A percentile compares a stretch with the other conserved stretches of the same genome.
Evolutionary conservation across 1,284 basidiomycete species (phyloP).

Genomic region (Marasmius oreades): DNA sequence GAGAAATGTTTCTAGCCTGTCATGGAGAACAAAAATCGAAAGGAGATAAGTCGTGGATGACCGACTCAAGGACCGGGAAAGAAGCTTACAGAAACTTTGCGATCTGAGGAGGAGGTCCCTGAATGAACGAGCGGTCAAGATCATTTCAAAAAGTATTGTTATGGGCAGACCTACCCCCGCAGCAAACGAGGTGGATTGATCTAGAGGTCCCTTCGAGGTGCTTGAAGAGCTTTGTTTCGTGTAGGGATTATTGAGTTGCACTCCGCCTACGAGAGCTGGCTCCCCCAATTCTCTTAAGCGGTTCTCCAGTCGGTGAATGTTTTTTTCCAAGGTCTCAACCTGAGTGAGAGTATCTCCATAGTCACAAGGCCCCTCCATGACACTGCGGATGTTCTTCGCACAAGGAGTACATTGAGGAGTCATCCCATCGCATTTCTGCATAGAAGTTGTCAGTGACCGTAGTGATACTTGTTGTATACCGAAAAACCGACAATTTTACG

Average conservation of each 20-base stretch:
- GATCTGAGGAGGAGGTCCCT: background rate
- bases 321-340: slow-evolving; percentile 5
- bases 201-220: background rate
- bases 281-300: slow-evolving; percentile 8
- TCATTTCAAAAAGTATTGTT: background rate
- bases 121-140: background rate
- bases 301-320: slow-evolving; percentile 3
- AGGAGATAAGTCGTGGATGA: background rate
- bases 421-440: slow-evolving; percentile 10
- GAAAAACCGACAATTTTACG: slow-evolving; percentile 2
- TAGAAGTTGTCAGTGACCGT: background rate
- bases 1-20: slow-evolving; percentile 10
- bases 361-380: slow-evolving; percentile 4
- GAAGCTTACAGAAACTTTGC: background rate
- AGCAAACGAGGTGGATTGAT: background rate
- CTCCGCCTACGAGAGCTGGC: background rate
- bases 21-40: too few species aligned
- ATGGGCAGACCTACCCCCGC: background rate
- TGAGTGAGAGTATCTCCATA: slow-evolving; percentile 4
- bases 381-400: background rate
- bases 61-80: background rate
- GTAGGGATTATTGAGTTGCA: slow-evolving; percentile 8
- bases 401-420: slow-evolving; percentile 8
- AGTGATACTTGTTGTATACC: background rate
- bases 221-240: background rate